Base-by-base conservation (phyloP, 495 filamentous ascomycete species). In the Podospora bellae-mahoneyi region DNA sequence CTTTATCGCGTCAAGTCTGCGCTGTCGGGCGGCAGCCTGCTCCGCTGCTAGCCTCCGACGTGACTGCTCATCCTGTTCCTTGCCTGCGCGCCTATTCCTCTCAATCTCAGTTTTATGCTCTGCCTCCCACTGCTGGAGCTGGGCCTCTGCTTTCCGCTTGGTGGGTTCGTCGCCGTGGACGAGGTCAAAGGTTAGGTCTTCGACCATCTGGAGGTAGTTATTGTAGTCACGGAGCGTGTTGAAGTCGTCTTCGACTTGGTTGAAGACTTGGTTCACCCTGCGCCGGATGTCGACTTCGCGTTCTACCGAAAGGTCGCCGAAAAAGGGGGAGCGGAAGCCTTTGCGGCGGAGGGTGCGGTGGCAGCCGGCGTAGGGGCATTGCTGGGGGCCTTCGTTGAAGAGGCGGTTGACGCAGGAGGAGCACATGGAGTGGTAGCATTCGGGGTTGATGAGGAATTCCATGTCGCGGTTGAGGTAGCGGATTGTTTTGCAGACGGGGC, bases 371-470 rank as follows among this genome's bases (percentile, higher is more conserved):
- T 97, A 90, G 5, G 95, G 95, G 72, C 95, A 99, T 59, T 91
- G 89, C 15, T 93, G 90, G 0, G 96, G 95, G 0, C 95, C 94
- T 26, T 89, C 88, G 27, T 90, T 90, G 86, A 97, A 99, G 68
- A 97, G 92, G 28, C 94, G 90, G 82, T 93, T 91, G 62, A 98
- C 94, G 83, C 95, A 98, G 44, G 90, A 91, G 73, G 89, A 87
- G 81, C 95, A 99, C 92, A 99, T 97, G 69, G 91, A 92, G 85
- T 99, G 95, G 84, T 98, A 99, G 85, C 95, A 99, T 82, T 96
- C 92, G 19, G 94, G 91, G 78, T 97, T 97, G 78, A 98, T 92
- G 69, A 96, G 90, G 80, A 99, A 97, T 64, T 86, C 84, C 87
- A 99, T 93, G 80, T 92, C 88, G 26, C 88, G 89, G 82, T 97